These are phyloP conservation scores for Penicillium olsonii DNA, from an alignment of 2,329 filamentous ascomycete genomes.

Conservation along the genomic window DNA sequence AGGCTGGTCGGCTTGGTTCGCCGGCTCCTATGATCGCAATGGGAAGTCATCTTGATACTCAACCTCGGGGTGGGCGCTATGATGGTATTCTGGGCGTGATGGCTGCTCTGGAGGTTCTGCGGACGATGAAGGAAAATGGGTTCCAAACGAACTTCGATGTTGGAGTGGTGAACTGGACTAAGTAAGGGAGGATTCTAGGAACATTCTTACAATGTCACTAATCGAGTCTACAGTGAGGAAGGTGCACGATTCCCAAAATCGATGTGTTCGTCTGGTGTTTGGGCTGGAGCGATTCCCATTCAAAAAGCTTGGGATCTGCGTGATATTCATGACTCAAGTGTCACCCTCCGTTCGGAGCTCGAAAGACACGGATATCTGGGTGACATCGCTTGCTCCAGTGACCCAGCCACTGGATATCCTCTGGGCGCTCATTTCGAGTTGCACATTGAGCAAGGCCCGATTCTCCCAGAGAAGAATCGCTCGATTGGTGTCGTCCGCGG, in stretches of 20 bases:
- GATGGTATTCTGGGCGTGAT: constrained; percentile 73
- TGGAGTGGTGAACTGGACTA: constrained; percentile 63
- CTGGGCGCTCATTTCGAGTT: constrained; percentile 77
- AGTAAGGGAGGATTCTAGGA: constrained; percentile 53
- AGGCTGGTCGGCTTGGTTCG: constrained; percentile 19
- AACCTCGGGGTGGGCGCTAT: constrained; percentile 53
- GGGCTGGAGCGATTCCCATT: constrained; percentile 64
- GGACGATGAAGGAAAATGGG: constrained; percentile 64
- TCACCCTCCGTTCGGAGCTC: constrained; percentile 64
- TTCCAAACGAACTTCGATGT: constrained; percentile 67
- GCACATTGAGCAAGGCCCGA: constrained; percentile 77
- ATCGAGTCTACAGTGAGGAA: constrained; percentile 60
- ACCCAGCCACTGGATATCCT: constrained; percentile 48
- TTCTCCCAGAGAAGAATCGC: constrained; percentile 62
- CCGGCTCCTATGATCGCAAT: constrained; percentile 45
- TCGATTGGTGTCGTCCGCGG: constrained; percentile 68
- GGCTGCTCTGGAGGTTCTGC: constrained; percentile 69
- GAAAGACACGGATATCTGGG: constrained; percentile 70
- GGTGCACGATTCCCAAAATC: constrained; percentile 74
- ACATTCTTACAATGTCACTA: background rate
- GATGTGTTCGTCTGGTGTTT: constrained; percentile 73
- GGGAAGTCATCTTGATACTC: constrained; percentile 43
- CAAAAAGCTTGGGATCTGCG: constrained; percentile 60
- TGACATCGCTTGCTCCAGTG: constrained; percentile 52
- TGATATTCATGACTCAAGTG: constrained; percentile 58